Percentiles rank a stretch among this genome's conserved stretches.
These are phyloP conservation scores for Sporothrix brasiliensis DNA, from an alignment of 2,329 filamentous ascomycete species.

Conservation along the genomic window DNA sequence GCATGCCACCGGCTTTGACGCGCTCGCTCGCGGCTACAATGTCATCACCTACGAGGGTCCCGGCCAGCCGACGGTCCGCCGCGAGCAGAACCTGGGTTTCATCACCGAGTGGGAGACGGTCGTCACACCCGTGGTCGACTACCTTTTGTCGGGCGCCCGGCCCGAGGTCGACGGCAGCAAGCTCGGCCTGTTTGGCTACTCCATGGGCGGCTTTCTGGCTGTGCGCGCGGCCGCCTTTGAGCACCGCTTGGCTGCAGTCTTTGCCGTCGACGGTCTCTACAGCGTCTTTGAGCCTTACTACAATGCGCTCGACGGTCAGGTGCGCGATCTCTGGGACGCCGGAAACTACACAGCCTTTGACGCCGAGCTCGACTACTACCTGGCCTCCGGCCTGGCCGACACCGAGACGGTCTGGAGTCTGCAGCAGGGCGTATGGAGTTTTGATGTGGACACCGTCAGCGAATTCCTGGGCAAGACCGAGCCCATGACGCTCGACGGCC, in stretches of 20 bases:
- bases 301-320: background rate
- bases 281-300: conserved; percentile 36
- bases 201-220: conserved; percentile 48
- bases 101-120: conserved; percentile 50
- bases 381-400: conserved; percentile 8
- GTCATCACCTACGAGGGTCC: conserved; percentile 52
- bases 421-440: conserved; percentile 44
- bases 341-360: conserved; percentile 24
- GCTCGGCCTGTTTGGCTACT: conserved; percentile 47
- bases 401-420: conserved; percentile 40
- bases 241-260: conserved; percentile 46
- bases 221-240: conserved; percentile 51
- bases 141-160: conserved; percentile 36
- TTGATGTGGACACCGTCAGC: conserved; percentile 37
- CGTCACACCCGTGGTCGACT: conserved; percentile 48
- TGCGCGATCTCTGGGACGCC: background rate
- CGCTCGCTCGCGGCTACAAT: conserved; percentile 49
- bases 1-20: conserved; percentile 44
- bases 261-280: conserved; percentile 48
- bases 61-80: conserved; percentile 48
- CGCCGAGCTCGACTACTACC: conserved; percentile 10
- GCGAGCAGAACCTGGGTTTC: conserved; percentile 49
- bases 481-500: conserved; percentile 29
- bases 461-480: conserved; percentile 26
- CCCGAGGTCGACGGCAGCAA: conserved; percentile 42